Evolutionary conservation across 2,329 filamentous ascomycete species (phyloP).

Genomic region (Pyricularia grisea): DNA sequence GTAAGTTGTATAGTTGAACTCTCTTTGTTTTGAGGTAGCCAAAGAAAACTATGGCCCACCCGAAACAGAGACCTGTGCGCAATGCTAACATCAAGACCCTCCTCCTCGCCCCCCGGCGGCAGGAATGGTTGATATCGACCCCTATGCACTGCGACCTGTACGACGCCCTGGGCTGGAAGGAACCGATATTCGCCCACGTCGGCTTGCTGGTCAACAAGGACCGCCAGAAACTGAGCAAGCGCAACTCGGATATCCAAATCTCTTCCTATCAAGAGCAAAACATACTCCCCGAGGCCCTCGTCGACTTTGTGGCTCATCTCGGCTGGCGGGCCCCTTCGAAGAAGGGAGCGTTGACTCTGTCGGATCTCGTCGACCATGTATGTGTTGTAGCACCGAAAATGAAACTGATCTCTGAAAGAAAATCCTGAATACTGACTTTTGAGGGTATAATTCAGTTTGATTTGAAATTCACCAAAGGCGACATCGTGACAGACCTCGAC

Average conservation of each 20-base stretch:
- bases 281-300: slow-evolving; percentile 39
- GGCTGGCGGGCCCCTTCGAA: slow-evolving; percentile 64
- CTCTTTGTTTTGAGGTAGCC: not conserved
- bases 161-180: slow-evolving; percentile 63
- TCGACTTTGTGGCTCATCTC: slow-evolving; percentile 77
- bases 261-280: slow-evolving; percentile 37
- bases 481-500: slow-evolving; percentile 70
- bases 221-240: slow-evolving; percentile 79
- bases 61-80: too few species aligned
- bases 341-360: slow-evolving; percentile 62
- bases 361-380: slow-evolving; percentile 62
- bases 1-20: slow-evolving; percentile 39
- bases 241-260: slow-evolving; percentile 49
- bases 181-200: slow-evolving; percentile 71
- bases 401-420: not conserved
- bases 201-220: slow-evolving; percentile 61
- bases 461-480: slow-evolving; percentile 83
- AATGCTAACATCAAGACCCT: too few species aligned
- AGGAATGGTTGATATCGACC: slow-evolving; percentile 95
- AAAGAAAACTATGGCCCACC: too few species aligned
- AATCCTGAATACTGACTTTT: not conserved
- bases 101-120: not conserved
- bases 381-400: slow-evolving; percentile 13
- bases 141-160: slow-evolving; percentile 66
- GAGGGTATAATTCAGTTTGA: slow-evolving; percentile 47